Percentiles rank a stretch among this genome's conserved stretches.
Conservation (phyloP, 805 yeast species). For the Saccharomycopsis synnaedendra region DNA sequence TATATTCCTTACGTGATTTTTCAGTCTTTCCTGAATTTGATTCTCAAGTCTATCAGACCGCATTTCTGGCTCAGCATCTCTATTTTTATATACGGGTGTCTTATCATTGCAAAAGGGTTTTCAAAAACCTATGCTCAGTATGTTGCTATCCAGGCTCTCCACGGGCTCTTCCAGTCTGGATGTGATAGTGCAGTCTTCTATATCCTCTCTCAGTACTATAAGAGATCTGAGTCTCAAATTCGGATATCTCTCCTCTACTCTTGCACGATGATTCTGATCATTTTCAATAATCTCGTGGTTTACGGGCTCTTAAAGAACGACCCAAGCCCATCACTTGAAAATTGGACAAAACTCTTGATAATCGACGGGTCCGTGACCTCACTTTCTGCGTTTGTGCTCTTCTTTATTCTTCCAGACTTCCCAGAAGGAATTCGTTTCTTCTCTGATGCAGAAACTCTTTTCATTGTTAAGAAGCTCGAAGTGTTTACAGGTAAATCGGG, state of each 20-base stretch:
- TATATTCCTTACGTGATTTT: conserved; percentile 51
- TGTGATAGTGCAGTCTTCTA: conserved; percentile 69
- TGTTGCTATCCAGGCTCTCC: conserved; percentile 47
- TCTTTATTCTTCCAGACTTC: conserved; percentile 36
- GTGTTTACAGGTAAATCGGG: conserved; percentile 26
- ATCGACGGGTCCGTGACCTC: conserved; percentile 32
- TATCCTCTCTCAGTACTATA: conserved; percentile 53
- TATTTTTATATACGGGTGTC: conserved; percentile 50
- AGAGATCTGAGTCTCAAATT: conserved; percentile 53
- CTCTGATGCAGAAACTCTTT: conserved; percentile 31
- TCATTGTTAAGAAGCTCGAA: conserved; percentile 17
- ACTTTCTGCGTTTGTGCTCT: conserved; percentile 23
- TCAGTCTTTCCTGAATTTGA: conserved; percentile 51
- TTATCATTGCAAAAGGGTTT: conserved; percentile 55
- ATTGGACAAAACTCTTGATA: conserved; percentile 41
- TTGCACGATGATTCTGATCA: no score
- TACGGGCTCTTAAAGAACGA: conserved; percentile 16
- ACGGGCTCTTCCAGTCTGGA: conserved; percentile 61
- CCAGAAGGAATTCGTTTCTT: conserved; percentile 32
- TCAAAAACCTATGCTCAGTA: conserved; percentile 45
- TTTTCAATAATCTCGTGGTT: conserved; percentile 25
- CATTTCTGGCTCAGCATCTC: conserved; percentile 50
- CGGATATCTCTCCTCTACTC: conserved; percentile 59
- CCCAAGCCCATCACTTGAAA: not conserved
- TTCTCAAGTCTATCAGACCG: conserved; percentile 47